Evolutionary conservation across 2,329 filamentous ascomycete species (phyloP).

Genomic region (Claviceps cyperi): DNA sequence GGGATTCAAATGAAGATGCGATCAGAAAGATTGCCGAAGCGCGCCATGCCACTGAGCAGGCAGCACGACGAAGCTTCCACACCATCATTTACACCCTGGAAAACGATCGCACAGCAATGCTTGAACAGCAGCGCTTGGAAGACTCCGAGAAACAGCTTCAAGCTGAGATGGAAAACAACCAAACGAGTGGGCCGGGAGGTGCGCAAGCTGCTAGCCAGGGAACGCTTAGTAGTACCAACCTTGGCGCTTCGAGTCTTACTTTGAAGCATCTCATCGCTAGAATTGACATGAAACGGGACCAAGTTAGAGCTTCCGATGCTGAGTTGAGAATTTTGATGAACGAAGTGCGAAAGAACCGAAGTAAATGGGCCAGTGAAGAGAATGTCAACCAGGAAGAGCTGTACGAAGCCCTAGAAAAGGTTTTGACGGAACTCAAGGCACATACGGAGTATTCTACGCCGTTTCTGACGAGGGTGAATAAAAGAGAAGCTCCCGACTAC

Average conservation of each 20-base stretch:
- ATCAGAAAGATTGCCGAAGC: conserved; percentile 88
- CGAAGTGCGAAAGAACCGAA: conserved; percentile 92
- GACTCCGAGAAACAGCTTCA: conserved; percentile 94
- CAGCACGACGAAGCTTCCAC: conserved; percentile 79
- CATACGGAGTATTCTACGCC: conserved; percentile 96
- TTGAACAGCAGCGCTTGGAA: conserved; percentile 92
- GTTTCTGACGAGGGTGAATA: conserved; percentile 87
- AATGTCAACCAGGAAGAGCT: conserved; percentile 95
- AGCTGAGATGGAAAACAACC: conserved; percentile 69
- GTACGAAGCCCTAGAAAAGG: conserved; percentile 93
- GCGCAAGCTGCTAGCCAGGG: conserved; percentile 56
- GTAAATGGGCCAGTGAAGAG: conserved; percentile 97
- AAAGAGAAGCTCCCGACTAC: conserved; percentile 93
- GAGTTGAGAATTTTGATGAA: conserved; percentile 89
- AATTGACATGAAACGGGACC: conserved; percentile 82
- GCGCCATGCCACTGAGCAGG: conserved; percentile 79
- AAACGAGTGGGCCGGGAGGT: conserved; percentile 30
- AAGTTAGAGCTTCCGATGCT: conserved; percentile 82
- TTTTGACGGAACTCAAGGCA: conserved; percentile 90
- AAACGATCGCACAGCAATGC: conserved; percentile 88
- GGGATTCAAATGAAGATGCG: conserved; percentile 51
- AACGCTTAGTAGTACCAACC: conserved; percentile 80
- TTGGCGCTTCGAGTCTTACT: conserved; percentile 89
- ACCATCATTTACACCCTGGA: conserved; percentile 92
- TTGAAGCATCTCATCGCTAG: conserved; percentile 93